A percentile compares a stretch with the other conserved stretches of the same genome.
Evolutionary conservation across 768 basidiomycete species (phyloP).

Genomic region (Sutorius australiensis): DNA sequence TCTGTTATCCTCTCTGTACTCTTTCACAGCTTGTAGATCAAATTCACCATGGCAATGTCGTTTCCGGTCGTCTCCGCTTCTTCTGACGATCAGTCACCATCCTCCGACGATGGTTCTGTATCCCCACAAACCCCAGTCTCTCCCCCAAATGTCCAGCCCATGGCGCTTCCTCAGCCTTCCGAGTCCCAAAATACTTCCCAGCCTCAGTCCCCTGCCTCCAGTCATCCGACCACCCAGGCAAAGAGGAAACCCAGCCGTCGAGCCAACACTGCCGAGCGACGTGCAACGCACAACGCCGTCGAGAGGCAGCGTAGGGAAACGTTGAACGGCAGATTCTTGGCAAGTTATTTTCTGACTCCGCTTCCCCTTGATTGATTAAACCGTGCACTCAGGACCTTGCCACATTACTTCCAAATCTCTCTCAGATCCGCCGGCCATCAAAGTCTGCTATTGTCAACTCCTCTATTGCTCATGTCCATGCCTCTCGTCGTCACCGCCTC

Average conservation of each 20-base stretch:
- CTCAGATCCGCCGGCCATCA: constrained; percentile 87
- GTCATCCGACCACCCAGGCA: constrained; percentile 34
- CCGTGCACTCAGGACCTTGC: constrained; percentile 69
- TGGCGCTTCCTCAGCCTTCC: constrained; percentile 33
- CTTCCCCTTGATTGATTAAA: constrained; percentile 15
- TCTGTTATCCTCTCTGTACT: constrained; percentile 11
- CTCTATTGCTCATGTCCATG: constrained; percentile 84
- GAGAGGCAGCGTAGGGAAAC: constrained; percentile 92
- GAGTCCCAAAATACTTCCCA: constrained; percentile 21
- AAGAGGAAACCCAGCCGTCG: constrained; percentile 84
- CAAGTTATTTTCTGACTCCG: constrained; percentile 34
- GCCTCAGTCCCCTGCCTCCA: constrained; percentile 23
- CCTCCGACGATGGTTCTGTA: constrained; percentile 41
- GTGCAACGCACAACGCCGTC: constrained; percentile 96
- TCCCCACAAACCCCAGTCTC: constrained; percentile 49
- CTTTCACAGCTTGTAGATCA: constrained; percentile 16
- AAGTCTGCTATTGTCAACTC: constrained; percentile 98
- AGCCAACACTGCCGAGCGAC: constrained; percentile 94
- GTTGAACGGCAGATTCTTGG: constrained; percentile 88
- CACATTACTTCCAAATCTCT: constrained; percentile 84
- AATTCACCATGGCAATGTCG: constrained; percentile 34
- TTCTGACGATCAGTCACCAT: constrained; percentile 36
- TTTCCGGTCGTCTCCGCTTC: constrained; percentile 39
- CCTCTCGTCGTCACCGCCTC: constrained; percentile 75
- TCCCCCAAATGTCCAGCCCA: constrained; percentile 33